Base-by-base conservation (phyloP, 768 basidiomycete genomes). In the Phanerodontia chrysosporium region DNA sequence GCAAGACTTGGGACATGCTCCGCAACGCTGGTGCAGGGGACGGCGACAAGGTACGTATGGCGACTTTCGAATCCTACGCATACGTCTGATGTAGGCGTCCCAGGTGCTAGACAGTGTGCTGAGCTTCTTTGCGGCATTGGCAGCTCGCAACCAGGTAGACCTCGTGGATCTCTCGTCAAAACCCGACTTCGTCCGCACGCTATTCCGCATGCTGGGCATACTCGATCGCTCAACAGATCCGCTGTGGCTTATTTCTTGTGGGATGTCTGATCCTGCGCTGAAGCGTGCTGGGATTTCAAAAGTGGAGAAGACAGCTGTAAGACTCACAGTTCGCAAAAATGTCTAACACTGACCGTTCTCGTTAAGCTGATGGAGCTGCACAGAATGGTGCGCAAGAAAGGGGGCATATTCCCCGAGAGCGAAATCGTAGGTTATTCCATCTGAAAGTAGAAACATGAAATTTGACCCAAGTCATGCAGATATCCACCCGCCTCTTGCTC, bases 61-160 rank as follows among this genome's bases (percentile, higher is more conserved):
- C 9, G 8, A 44, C 18, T 16, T 54, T 22, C 39, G 16, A n/a
- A 9, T 36, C 3, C 30, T 9, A 28, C n/a, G 36, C 13, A n/a
- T n/a, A n/a, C n/a, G n/a, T n/a, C n/a, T n/a, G n/a, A n/a, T n/a
- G n/a, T n/a, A n/a, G n/a, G n/a, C n/a, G n/a, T n/a, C n/a, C n/a
- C n/a, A 90, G 87, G 75, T 91, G 24, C 70, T 92, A 30, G 87
- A 92, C 63, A 76, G 80, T 21, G 78, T 85, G 32, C 70, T 91
- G 5, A 72, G 78, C 0, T 80, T 87, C 61, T 90, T 89, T 61
- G 75, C 79, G 12, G 79, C 83, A 0, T 74, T 92, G 4, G 79
- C 86, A 4, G 78, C 89, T 2, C 81, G 83, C 52, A 86, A 91
- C 58, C 65, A 78, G 0, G 68, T 70, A 18, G 82, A 83, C 16